Conservation (phyloP, 2,329 filamentous ascomycete genomes). For the Xylaria sp. region DNA sequence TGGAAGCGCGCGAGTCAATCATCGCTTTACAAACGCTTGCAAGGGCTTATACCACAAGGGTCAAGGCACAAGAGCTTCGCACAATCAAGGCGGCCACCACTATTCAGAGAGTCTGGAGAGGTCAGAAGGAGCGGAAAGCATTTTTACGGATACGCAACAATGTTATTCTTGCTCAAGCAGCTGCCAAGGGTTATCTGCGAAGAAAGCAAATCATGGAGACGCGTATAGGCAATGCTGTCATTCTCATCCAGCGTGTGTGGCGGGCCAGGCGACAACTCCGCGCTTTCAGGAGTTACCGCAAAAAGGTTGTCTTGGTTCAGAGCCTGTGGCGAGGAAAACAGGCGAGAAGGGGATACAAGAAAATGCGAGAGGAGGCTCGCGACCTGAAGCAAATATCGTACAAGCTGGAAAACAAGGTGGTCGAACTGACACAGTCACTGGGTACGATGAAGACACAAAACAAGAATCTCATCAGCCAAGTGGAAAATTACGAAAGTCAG, state of each 20-base stretch:
- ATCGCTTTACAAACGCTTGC: conserved; percentile 81
- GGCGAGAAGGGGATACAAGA: conserved; percentile 89
- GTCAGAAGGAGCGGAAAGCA: conserved; percentile 85
- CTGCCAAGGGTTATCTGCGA: conserved; percentile 90
- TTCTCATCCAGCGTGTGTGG: conserved; percentile 92
- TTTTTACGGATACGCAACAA: conserved; percentile 84
- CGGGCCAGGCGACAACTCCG: conserved; percentile 81
- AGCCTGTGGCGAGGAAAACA: conserved; percentile 89
- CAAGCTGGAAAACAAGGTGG: conserved; percentile 99
- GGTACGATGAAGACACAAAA: conserved; percentile 95
- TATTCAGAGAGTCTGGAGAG: conserved; percentile 95
- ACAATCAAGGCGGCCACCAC: conserved; percentile 88
- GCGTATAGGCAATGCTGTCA: conserved; percentile 88
- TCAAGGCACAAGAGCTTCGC: conserved; percentile 81
- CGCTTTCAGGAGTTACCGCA: conserved; percentile 87
- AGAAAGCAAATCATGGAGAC: conserved; percentile 94
- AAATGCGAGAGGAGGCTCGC: conserved; percentile 90
- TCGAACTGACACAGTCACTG: conserved; percentile 94
- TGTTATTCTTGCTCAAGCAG: conserved; percentile 87
- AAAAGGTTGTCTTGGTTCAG: conserved; percentile 89
- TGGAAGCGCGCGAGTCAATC: conserved; percentile 86
- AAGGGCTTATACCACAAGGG: conserved; percentile 81
- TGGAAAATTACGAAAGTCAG: conserved; percentile 95
- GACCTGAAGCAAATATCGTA: conserved; percentile 99
- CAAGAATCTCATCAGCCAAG: conserved; percentile 85